phyloP scores from a whole-genome alignment of 2,329 filamentous ascomycete species.

The Xylaria sp. region DNA sequence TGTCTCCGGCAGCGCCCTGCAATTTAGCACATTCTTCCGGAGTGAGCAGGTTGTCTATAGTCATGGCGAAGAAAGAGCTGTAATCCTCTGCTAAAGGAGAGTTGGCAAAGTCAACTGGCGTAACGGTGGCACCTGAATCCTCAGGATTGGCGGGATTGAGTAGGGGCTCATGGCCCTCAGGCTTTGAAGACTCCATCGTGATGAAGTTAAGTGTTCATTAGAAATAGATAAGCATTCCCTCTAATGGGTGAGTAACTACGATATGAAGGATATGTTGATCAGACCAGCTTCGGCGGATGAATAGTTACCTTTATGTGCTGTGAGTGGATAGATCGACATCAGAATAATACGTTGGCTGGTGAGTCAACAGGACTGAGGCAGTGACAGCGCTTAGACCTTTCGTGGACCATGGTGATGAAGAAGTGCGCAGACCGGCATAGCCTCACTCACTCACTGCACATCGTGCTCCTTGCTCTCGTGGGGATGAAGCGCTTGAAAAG shows the following conservation, averaged over 20 bases:
- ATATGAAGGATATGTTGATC: neutral
- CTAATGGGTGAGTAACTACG: neutral
- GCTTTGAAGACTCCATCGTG: constrained; percentile 38
- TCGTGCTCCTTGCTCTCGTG: neutral
- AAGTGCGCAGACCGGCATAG: neutral
- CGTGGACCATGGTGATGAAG: neutral
- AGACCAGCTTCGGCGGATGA: neutral
- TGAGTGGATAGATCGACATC: neutral
- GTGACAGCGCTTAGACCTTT: neutral
- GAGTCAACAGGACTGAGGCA: constrained; percentile 11
- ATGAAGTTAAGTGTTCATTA: constrained; percentile 8
- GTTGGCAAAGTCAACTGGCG: constrained; percentile 42
- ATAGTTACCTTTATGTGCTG: neutral
- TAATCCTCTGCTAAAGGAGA: constrained; percentile 43
- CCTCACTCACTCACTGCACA: neutral
- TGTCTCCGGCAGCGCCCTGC: constrained; percentile 37
- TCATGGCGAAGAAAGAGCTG: constrained; percentile 43
- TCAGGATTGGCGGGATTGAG: constrained; percentile 32
- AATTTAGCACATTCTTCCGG: constrained; percentile 41
- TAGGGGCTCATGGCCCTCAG: constrained; percentile 32
- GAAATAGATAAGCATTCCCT: neutral
- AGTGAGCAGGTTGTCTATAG: constrained; percentile 45
- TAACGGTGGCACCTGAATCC: constrained; percentile 30
- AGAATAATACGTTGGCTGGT: neutral
- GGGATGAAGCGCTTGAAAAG: too few species aligned